Evolutionary conservation across 2,329 filamentous ascomycete species (phyloP), one percentile per base, ranked within the genome.

Genomic region (Cyphellophora attinorum): DNA sequence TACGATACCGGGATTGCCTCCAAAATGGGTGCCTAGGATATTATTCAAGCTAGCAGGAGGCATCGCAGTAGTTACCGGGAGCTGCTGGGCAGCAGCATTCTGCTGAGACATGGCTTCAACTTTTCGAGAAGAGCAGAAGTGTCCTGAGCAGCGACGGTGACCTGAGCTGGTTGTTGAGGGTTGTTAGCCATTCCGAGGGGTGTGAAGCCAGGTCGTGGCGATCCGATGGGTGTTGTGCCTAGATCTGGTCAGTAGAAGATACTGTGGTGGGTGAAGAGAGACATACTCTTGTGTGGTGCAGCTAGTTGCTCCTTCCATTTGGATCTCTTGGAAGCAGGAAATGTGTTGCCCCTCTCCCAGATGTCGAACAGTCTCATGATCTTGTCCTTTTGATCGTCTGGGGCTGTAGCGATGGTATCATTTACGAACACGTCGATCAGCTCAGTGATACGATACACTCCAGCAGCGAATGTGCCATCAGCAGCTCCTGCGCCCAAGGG

Each of bases 351-450:
- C 54, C 91, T 91, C 58, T 95, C 88, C 91, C 91, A 98, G 49
- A 98, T 98, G 57, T 94, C 88, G 63, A 96, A 69, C 50, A 98
- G 74, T 60, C 96, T 96, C 57, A 72, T 79, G 61, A 96, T 89
- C 68, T 95, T 96, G 58, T 93, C 85, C 84, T 94, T 96, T 76
- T 98, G 91, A 66, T 93, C 85, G 59, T 82, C 76, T 38, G 91
- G 91, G 50, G 85, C 83, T 54, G 78, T 79, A 59, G 82, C 79
- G 61, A 93, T 74, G 58, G 95, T 89, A 62, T 96, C 89, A 73
- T 84, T 86, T 81, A 98, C 93, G 64, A 98, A 68, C 50, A 81
- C 78, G 47, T 89, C 88, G 59, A 98, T 78, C 56, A 95, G 70
- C 67, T 95, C 88, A 58, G 86, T 94, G 65, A 96, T 85, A 78